A percentile compares a stretch with the other conserved stretches of the same genome.
These are phyloP conservation scores for Astrothelium subdiscretum DNA, from an alignment of 495 filamentous ascomycete species.

Conservation along the genomic window DNA sequence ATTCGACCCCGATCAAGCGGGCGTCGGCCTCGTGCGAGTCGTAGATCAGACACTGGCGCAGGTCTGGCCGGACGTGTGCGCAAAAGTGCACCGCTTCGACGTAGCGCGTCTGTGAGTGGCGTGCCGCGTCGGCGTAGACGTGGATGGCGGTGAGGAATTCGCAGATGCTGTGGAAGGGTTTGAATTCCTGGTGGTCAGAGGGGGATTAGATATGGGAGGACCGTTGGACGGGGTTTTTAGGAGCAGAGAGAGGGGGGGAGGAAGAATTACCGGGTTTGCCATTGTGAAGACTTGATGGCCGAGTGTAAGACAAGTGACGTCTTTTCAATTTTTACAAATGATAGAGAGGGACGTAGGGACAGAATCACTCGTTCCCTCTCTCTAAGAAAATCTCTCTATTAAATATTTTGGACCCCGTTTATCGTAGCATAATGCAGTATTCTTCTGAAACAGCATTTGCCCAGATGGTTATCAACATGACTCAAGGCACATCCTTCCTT, in stretches of 20 bases:
- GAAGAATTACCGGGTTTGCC: not conserved
- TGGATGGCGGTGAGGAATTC: constrained; percentile 15
- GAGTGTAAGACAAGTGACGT: too few relatives aligned
- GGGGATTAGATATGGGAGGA: not conserved
- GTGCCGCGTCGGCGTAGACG: constrained; percentile 12
- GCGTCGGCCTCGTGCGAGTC: constrained; percentile 14
- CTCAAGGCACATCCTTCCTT: too few relatives aligned
- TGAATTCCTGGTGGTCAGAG: constrained; percentile 5
- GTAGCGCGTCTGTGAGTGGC: not conserved
- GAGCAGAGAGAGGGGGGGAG: not conserved
- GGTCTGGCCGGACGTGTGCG: constrained; percentile 11
- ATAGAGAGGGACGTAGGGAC: too few relatives aligned
- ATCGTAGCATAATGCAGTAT: too few relatives aligned
- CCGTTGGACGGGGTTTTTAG: not conserved
- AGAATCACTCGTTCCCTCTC: too few relatives aligned
- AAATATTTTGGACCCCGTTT: too few relatives aligned
- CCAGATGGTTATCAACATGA: too few relatives aligned
- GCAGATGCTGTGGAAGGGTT: constrained; percentile 12
- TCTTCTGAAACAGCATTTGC: too few relatives aligned
- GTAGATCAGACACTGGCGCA: constrained; percentile 19
- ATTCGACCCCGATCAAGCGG: constrained; percentile 16
- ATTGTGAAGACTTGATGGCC: too few relatives aligned
- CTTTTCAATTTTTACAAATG: too few relatives aligned
- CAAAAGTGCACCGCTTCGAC: constrained; percentile 18
- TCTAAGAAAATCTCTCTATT: too few relatives aligned